Evolutionary conservation across 2,329 filamentous ascomycete genomes (phyloP).

Genomic region (Diaporthe capsici): DNA sequence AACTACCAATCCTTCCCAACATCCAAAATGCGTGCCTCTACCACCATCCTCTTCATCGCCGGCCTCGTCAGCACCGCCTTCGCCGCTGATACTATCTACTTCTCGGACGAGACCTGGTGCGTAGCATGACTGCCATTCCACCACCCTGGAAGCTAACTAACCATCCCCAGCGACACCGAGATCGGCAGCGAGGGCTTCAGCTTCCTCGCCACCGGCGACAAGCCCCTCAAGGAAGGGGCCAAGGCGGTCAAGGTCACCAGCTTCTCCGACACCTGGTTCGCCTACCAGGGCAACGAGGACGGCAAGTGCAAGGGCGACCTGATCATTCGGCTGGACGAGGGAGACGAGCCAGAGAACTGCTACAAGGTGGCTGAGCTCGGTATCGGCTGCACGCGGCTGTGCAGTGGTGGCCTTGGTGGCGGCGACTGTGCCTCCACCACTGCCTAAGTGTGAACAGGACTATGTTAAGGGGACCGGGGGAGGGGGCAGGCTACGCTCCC

Average conservation of each 20-base stretch:
- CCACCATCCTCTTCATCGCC: constrained; percentile 41
- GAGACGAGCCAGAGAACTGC: background rate
- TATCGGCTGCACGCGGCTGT: background rate
- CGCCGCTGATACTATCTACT: constrained; percentile 40
- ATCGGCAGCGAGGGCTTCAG: constrained; percentile 38
- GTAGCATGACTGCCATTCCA: background rate
- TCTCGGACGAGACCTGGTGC: constrained; percentile 28
- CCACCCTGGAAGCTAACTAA: background rate
- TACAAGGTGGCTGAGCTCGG: background rate
- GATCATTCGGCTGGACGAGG: background rate
- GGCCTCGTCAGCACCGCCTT: constrained; percentile 40
- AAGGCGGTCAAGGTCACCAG: constrained; percentile 62
- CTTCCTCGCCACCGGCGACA: constrained; percentile 44
- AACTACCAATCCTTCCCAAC: background rate
- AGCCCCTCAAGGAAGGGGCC: constrained; percentile 58
- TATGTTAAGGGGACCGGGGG: no score
- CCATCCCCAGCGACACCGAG: constrained; percentile 23
- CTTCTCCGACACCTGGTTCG: constrained; percentile 23
- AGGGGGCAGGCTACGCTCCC: no score
- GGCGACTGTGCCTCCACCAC: background rate
- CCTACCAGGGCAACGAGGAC: background rate
- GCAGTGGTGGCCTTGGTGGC: background rate
- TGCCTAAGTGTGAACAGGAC: background rate
- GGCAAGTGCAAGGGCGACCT: constrained; percentile 8
- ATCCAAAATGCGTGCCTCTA: constrained; percentile 40